Percentiles rank a stretch among this genome's conserved stretches.
Evolutionary conservation across 441 rosid species (phyloP).

Genomic region (Oxalis stricta): DNA sequence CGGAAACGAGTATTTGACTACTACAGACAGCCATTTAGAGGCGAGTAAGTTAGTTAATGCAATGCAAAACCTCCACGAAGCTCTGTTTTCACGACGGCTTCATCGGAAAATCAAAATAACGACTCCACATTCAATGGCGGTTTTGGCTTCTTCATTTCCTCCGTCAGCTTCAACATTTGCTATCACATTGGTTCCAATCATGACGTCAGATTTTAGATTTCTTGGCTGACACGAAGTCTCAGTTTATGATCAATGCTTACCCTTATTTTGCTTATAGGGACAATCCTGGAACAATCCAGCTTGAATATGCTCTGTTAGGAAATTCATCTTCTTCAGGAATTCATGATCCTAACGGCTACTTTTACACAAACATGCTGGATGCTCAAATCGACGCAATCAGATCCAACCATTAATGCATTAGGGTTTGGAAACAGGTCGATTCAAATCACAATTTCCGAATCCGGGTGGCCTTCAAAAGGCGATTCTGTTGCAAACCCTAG

Average conservation of each 20-base stretch:
- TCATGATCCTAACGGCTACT: constrained; percentile 39
- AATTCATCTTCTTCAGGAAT: constrained; percentile 28
- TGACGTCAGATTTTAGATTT: constrained; percentile 41
- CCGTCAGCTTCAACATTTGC: constrained; percentile 48
- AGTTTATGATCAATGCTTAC: constrained; percentile 55
- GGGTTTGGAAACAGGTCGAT: constrained; percentile 34
- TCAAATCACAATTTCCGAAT: constrained; percentile 36
- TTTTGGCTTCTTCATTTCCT: constrained; percentile 50
- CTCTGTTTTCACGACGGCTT: constrained; percentile 30
- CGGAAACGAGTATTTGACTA: constrained; percentile 48
- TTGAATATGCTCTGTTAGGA: constrained; percentile 43
- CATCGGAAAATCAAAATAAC: constrained; percentile 52
- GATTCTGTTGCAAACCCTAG: constrained; percentile 22
- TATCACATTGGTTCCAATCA: constrained; percentile 25
- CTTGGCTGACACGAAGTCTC: constrained; percentile 36
- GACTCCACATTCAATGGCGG: constrained; percentile 56
- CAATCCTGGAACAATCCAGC: constrained; percentile 25
- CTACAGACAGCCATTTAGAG: constrained; percentile 25
- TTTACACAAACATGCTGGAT: constrained; percentile 47
- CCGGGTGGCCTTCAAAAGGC: constrained; percentile 66
- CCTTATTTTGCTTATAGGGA: constrained; percentile 60
- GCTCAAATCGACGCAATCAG: constrained; percentile 56
- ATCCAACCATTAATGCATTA: constrained; percentile 32
- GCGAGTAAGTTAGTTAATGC: constrained; percentile 34
- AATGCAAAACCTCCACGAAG: constrained; percentile 50